Conservation (phyloP, 2,329 filamentous ascomycete species). For the Ramularia endophylla region DNA sequence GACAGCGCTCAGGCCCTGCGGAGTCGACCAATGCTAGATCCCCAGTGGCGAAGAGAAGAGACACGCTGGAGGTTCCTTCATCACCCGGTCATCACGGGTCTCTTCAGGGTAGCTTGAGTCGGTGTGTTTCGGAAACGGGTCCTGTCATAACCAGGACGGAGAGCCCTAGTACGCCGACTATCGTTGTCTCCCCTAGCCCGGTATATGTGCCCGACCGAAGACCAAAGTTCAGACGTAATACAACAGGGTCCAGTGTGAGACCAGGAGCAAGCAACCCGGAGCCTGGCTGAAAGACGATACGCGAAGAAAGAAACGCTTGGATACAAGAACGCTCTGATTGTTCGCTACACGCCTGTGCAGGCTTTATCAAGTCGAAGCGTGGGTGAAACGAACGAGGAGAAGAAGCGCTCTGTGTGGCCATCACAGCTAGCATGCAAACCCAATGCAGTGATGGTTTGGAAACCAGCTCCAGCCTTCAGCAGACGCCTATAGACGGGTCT, state of each 20-base stretch:
- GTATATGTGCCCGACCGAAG: background rate
- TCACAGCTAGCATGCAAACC: too few relatives aligned
- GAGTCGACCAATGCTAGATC: conserved; percentile 1
- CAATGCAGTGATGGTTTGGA: too few relatives aligned
- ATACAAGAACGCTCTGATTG: too few relatives aligned
- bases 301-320: too few relatives aligned
- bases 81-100: conserved; percentile 3
- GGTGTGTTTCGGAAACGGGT: background rate
- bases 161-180: conserved; percentile 2
- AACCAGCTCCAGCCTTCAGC: too few relatives aligned
- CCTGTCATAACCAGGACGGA: background rate
- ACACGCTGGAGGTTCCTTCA: conserved; percentile 8
- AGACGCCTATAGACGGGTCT: too few relatives aligned
- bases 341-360: too few relatives aligned
- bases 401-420: too few relatives aligned
- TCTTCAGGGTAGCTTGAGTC: conserved; percentile 2
- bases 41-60: conserved; percentile 5
- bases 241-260: background rate
- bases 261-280: background rate
- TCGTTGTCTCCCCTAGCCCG: conserved; percentile 41
- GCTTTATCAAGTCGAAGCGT: too few relatives aligned
- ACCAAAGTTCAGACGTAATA: background rate
- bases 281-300: background rate
- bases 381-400: too few relatives aligned
- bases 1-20: conserved; percentile 2